Evolutionary conservation across 1,284 basidiomycete species (phyloP).

Genomic region (Leccinum proliferum): DNA sequence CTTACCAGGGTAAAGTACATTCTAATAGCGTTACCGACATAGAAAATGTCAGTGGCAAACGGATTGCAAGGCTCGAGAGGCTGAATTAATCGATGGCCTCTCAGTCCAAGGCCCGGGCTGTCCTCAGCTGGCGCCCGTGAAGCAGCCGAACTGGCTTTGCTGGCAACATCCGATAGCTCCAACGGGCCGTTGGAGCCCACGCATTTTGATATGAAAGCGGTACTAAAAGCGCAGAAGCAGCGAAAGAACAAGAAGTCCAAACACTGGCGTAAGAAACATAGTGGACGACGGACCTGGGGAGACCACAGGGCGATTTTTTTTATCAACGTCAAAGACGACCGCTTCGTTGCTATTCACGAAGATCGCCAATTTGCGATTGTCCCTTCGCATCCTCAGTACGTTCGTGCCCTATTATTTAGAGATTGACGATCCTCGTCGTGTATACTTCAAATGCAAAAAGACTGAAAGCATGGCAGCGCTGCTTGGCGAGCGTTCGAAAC

Average conservation of each 20-base stretch:
- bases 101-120: no score
- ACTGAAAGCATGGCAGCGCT: slow-evolving; percentile 85
- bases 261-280: slow-evolving; percentile 36
- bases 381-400: slow-evolving; percentile 91
- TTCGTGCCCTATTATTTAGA: slow-evolving; percentile 9
- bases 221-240: slow-evolving; percentile 84
- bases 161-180: slow-evolving; percentile 55
- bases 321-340: slow-evolving; percentile 83
- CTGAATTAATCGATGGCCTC: no score
- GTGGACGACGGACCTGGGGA: slow-evolving; percentile 47
- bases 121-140: no score
- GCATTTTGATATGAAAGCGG: slow-evolving; percentile 92
- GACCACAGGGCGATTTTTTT: slow-evolving; percentile 68
- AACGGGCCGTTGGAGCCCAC: slow-evolving; percentile 42
- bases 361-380: slow-evolving; percentile 95
- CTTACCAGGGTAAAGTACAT: no score
- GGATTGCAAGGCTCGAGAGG: no score
- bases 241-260: slow-evolving; percentile 44
- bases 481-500: slow-evolving; percentile 65
- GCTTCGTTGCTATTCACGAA: slow-evolving; percentile 86
- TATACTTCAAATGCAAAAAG: slow-evolving; percentile 69
- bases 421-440: neutral
- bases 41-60: no score
- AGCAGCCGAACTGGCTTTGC: slow-evolving; percentile 56
- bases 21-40: no score